phyloP scores from a whole-genome alignment of 345 rosid species.

The Lumnitzera littorea region DNA sequence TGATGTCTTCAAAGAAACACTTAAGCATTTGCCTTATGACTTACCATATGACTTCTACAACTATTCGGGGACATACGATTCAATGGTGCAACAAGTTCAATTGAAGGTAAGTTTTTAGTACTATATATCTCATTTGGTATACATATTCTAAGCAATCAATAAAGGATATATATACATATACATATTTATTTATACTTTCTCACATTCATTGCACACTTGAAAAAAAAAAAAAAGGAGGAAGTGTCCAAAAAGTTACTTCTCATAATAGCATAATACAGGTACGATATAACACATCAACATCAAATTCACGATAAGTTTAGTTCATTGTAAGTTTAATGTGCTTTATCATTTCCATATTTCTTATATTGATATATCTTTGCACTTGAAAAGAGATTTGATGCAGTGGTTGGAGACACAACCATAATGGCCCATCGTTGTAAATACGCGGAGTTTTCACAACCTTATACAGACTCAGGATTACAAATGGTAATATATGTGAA shows the following conservation, averaged over 20 bases:
- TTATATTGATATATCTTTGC: not conserved
- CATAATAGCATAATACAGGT: too few species aligned
- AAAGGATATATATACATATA: too few species aligned
- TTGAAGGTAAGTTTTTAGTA: conserved; percentile 1
- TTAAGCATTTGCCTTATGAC: conserved; percentile 8
- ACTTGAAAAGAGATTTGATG: conserved; percentile 12
- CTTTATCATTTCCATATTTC: not conserved
- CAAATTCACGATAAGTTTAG: not conserved
- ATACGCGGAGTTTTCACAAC: conserved; percentile 19
- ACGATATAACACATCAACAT: not conserved
- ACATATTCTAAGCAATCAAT: too few species aligned
- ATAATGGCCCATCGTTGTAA: conserved; percentile 12
- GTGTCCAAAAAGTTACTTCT: too few species aligned
- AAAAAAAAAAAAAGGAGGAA: too few species aligned
- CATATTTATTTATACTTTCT: too few species aligned
- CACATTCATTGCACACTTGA: too few species aligned
- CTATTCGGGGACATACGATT: conserved; percentile 13
- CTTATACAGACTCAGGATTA: conserved; percentile 17
- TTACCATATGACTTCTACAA: conserved; percentile 8
- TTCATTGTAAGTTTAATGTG: not conserved
- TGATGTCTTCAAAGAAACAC: conserved; percentile 10
- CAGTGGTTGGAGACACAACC: conserved; percentile 18
- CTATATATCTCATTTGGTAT: not conserved
- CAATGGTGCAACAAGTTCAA: conserved; percentile 6
- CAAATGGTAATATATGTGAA: conserved; percentile 7